Evolutionary conservation across 495 filamentous ascomycete genomes (phyloP), one percentile per base, ranked within the genome.

Genomic region (Neurospora pannonica): DNA sequence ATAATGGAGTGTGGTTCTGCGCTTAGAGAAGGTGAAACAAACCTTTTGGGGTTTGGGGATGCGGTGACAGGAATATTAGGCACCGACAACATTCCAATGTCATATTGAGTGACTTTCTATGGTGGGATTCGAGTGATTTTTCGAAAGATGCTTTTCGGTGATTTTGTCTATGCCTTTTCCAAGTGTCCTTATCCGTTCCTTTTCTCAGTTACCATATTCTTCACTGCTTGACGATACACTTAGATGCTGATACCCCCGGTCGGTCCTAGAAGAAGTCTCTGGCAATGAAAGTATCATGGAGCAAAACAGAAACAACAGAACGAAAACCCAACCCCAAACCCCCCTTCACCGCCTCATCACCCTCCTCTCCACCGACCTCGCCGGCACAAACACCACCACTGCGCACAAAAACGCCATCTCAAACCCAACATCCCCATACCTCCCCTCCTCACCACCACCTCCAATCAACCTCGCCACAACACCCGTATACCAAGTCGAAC

Each of bases 381-480:
- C 79, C 6, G 80, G 81, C 1, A 82, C 54, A 62, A 77, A 83
- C n/a, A 79, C 78, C n/a, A 73, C 21, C 31, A 82, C 31, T 1
- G 87, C 88, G 6, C 87, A 82, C 17, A 85, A 81, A 72, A 87
- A 82, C 21, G 86, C 83, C 46, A 90, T 81, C 78, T 89, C 85
- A 70, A 89, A 88, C 7, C 86, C 87, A 46, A 90, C 78, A 76
- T 90, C 88, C n/a, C 87, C 88, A 34, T 87, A 86, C 43, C 19
- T n/a, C 73, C 72, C 75, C 1, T 78, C 79, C 10, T 60, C 48
- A 24, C 21, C 46, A 54, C 46, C 46, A 0, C 87, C n/a, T n/a
- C n/a, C 85, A 72, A 89, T 86, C 31, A 84, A 74, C 70, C 76
- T 81, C 2, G 86, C 86, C 69, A 88, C 78, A n/a, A 84, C 81